Conservation (phyloP, 306 rosid species). For the Rosa persica region DNA sequence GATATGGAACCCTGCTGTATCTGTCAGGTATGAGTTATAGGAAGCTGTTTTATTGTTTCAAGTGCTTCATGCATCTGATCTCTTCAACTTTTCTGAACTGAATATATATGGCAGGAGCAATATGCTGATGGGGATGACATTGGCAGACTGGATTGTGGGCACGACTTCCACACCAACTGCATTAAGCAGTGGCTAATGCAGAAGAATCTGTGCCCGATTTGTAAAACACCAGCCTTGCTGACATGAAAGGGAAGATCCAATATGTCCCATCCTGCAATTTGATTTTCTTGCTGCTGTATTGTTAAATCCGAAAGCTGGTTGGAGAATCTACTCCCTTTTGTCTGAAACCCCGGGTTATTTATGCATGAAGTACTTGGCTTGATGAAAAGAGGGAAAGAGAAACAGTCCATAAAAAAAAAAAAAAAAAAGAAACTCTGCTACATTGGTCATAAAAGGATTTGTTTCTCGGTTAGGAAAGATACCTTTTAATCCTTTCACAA, state of each 20-base stretch:
- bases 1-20: constrained; percentile 81
- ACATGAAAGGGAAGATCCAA: constrained; percentile 42
- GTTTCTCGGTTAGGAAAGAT: constrained; percentile 15
- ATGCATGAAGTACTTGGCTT: constrained; percentile 28
- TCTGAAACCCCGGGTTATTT: constrained; percentile 15
- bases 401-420: neutral
- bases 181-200: constrained; percentile 82
- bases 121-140: constrained; percentile 60
- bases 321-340: constrained; percentile 18
- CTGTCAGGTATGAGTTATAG: constrained; percentile 60
- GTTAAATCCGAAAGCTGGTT: constrained; percentile 15
- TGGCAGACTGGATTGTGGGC: constrained; percentile 85
- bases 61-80: constrained; percentile 9
- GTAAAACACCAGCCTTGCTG: constrained; percentile 74
- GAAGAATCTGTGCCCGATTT: constrained; percentile 87
- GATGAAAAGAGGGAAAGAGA: neutral
- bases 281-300: constrained; percentile 27
- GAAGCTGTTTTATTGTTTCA: neutral
- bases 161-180: constrained; percentile 73
- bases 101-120: constrained; percentile 54
- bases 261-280: constrained; percentile 23
- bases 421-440: constrained; percentile 12
- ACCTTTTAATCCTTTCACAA: constrained; percentile 11
- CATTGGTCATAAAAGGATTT: constrained; percentile 14
- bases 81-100: constrained; percentile 7